A percentile compares a stretch with the other conserved stretches of the same genome.
These are phyloP conservation scores for Seminavis robusta DNA, from an alignment of 108 stramenopile genomes.

Conservation along the genomic window DNA sequence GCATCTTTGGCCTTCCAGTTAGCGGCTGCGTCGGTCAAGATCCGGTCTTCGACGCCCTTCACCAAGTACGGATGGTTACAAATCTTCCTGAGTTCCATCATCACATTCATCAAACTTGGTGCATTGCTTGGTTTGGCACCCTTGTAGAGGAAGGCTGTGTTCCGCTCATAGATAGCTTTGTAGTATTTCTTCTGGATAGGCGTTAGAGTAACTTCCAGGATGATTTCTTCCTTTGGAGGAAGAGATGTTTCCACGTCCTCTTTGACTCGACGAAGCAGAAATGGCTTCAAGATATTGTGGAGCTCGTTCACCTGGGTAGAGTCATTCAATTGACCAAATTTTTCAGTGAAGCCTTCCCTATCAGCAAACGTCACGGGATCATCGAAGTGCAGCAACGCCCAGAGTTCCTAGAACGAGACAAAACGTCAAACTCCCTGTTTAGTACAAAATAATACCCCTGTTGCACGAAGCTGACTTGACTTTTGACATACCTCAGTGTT, in stretches of 20 bases:
- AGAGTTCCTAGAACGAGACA: too few relatives aligned
- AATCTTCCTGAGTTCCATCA: slow-evolving; percentile 97
- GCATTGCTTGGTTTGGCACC: slow-evolving; percentile 79
- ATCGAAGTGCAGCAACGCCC: slow-evolving; percentile 86
- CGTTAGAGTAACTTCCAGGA: slow-evolving; percentile 94
- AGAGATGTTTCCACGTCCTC: slow-evolving; percentile 97
- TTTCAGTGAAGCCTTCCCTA: slow-evolving; percentile 73
- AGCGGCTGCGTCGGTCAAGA: slow-evolving; percentile 69
- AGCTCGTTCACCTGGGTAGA: slow-evolving; percentile 87
- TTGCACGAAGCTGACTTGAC: too few relatives aligned
- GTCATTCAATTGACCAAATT: slow-evolving; percentile 82
- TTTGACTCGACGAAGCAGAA: slow-evolving; percentile 94
- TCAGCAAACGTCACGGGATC: slow-evolving; percentile 63
- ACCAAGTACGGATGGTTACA: slow-evolving; percentile 94
- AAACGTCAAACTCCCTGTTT: too few relatives aligned
- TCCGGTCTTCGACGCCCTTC: slow-evolving; percentile 80
- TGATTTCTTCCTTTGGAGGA: slow-evolving; percentile 96
- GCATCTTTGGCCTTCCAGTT: slow-evolving; percentile 26
- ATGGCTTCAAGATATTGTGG: slow-evolving; percentile 88
- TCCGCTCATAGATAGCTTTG: slow-evolving; percentile 95
- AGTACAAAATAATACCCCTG: too few relatives aligned
- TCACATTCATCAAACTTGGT: slow-evolving; percentile 93
- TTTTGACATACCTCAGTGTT: too few relatives aligned
- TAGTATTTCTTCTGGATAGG: slow-evolving; percentile 96
- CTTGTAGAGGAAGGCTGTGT: slow-evolving; percentile 87